Conservation (phyloP, 768 basidiomycete genomes). For the Boletus rubescentipes region DNA sequence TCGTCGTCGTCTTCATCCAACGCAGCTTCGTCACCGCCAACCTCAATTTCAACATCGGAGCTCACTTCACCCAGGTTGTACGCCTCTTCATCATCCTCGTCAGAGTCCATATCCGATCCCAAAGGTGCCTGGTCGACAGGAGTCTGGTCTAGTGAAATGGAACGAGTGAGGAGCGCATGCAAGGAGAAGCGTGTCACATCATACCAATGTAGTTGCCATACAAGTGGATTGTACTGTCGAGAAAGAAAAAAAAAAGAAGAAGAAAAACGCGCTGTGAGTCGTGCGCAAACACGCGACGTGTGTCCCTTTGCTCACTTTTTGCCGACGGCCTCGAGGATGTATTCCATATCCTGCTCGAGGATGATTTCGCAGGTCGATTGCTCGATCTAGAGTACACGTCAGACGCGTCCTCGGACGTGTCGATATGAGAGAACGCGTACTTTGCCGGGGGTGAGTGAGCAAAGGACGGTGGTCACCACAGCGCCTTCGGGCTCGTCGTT, state of each 20-base stretch:
- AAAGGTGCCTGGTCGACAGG: constrained; percentile 49
- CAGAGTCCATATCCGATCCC: constrained; percentile 49
- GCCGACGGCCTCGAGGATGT: constrained; percentile 69
- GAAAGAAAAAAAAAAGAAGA: constrained; percentile 2
- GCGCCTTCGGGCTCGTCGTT: constrained; percentile 37
- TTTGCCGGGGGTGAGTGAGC: constrained; percentile 80
- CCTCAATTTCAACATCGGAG: constrained; percentile 81
- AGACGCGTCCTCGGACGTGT: constrained; percentile 5
- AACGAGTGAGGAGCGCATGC: neutral
- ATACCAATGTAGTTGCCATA: constrained; percentile 84
- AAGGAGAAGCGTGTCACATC: neutral
- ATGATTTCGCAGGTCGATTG: constrained; percentile 70
- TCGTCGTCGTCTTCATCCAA: constrained; percentile 49
- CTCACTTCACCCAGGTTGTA: constrained; percentile 74
- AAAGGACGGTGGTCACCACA: constrained; percentile 58
- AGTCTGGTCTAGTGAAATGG: constrained; percentile 48
- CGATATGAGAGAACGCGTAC: constrained; percentile 38
- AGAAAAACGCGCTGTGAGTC: constrained; percentile 10
- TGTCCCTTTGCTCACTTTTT: constrained; percentile 63
- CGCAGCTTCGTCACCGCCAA: constrained; percentile 60
- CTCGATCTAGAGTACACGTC: constrained; percentile 56
- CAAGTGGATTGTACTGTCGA: constrained; percentile 63
- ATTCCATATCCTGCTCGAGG: constrained; percentile 63
- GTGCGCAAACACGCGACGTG: neutral
- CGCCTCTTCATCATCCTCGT: constrained; percentile 41